phyloP scores from a whole-genome alignment of 2,329 filamentous ascomycete species.

The Exophiala sp. region DNA sequence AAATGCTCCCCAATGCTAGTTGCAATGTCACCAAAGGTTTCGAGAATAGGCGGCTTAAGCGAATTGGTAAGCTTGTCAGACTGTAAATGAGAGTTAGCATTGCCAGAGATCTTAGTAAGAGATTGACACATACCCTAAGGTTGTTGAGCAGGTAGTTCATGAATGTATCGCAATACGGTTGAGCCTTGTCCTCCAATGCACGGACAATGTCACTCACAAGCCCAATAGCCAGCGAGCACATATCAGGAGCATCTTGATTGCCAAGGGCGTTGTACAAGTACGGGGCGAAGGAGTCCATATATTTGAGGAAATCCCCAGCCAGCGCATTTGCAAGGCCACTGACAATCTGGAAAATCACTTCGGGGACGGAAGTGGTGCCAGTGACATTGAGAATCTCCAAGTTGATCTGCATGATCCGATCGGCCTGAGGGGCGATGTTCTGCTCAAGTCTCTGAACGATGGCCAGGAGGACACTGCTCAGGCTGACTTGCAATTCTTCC shows the following conservation, averaged over 20 bases:
- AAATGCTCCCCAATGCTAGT: slow-evolving; percentile 88
- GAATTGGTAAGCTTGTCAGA: slow-evolving; percentile 85
- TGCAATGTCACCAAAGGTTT: slow-evolving; percentile 97
- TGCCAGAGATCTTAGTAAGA: slow-evolving; percentile 35
- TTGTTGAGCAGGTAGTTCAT: slow-evolving; percentile 98
- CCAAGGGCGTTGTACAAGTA: slow-evolving; percentile 90
- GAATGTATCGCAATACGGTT: slow-evolving; percentile 92
- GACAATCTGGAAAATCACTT: slow-evolving; percentile 86
- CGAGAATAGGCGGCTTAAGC: slow-evolving; percentile 95
- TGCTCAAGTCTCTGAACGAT: slow-evolving; percentile 87
- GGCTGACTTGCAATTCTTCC: slow-evolving; percentile 95
- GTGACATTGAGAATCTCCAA: slow-evolving; percentile 73
- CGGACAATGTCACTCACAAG: slow-evolving; percentile 94
- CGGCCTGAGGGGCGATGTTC: slow-evolving; percentile 82
- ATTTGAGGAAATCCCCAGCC: slow-evolving; percentile 89
- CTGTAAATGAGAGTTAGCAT: slow-evolving; percentile 42
- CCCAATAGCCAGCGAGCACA: slow-evolving; percentile 96
- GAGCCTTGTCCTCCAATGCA: slow-evolving; percentile 80
- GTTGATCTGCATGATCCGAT: slow-evolving; percentile 86
- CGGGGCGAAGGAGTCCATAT: slow-evolving; percentile 91
- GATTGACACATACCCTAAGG: slow-evolving; percentile 51
- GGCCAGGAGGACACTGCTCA: slow-evolving; percentile 82
- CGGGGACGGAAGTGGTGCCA: slow-evolving; percentile 86
- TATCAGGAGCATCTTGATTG: slow-evolving; percentile 89
- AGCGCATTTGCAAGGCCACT: slow-evolving; percentile 86